These are phyloP conservation scores for Annulohypoxylon stygium DNA, from an alignment of 495 filamentous ascomycete genomes.

Conservation along the genomic window DNA sequence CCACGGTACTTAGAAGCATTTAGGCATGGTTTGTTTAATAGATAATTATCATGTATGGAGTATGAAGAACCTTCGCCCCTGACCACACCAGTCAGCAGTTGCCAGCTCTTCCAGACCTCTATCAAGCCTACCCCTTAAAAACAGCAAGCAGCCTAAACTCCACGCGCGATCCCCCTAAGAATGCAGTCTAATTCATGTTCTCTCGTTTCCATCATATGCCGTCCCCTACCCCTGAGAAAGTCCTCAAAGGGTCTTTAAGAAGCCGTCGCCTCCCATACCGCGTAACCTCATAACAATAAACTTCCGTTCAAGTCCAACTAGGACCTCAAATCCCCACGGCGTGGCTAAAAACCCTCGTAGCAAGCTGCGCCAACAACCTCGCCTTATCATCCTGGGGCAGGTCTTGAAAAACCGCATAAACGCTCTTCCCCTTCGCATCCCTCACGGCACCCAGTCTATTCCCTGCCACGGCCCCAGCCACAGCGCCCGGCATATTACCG, in stretches of 20 bases:
- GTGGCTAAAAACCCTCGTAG: constrained; percentile 77
- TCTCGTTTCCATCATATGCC: not conserved
- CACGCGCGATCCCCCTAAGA: constrained; percentile 20
- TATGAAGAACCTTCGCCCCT: not conserved
- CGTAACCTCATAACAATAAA: not conserved
- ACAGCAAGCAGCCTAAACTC: constrained; percentile 23
- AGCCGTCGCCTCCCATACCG: too few species aligned
- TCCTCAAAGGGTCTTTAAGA: not conserved
- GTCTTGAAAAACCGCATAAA: constrained; percentile 90
- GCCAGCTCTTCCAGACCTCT: not conserved
- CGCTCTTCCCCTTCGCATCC: constrained; percentile 93
- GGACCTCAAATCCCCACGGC: constrained; percentile 57
- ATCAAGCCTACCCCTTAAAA: constrained; percentile 14
- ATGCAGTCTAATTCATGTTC: constrained; percentile 15
- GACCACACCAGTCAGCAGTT: constrained; percentile 1
- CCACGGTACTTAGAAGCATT: not conserved
- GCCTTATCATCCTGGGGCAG: constrained; percentile 84
- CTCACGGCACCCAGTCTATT: constrained; percentile 89
- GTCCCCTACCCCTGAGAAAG: not conserved
- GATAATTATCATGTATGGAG: not conserved
- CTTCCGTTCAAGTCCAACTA: not conserved
- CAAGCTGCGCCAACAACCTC: constrained; percentile 79
- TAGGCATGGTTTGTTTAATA: not conserved
- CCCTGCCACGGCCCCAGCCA: constrained; percentile 93
- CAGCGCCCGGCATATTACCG: constrained; percentile 86